A percentile compares a stretch with the other conserved stretches of the same genome.
phyloP scores from a whole-genome alignment of 108 stramenopile genomes.

The Fistulifera pelliculosa region DNA sequence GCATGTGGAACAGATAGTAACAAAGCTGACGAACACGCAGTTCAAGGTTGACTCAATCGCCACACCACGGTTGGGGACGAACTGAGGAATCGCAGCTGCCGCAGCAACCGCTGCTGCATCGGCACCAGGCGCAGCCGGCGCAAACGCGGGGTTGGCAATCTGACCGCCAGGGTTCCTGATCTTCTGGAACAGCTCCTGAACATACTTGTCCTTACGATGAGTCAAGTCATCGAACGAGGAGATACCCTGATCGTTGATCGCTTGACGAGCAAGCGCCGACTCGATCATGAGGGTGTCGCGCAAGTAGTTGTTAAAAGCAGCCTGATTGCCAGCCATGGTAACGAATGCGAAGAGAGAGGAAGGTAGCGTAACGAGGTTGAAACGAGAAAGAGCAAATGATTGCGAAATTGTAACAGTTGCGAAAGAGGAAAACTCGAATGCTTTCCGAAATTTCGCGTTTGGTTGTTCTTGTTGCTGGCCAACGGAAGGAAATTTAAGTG shows the following conservation, averaged over 20 bases:
- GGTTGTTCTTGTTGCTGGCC: too few species aligned
- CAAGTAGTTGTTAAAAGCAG: background rate
- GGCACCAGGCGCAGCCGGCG: background rate
- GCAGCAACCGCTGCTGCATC: background rate
- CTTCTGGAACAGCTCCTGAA: constrained; percentile 4
- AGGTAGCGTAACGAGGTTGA: too few species aligned
- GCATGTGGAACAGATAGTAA: constrained; percentile 4
- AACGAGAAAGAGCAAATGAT: too few species aligned
- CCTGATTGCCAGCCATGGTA: constrained; percentile 2
- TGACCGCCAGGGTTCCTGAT: constrained; percentile 8
- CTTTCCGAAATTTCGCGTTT: too few species aligned
- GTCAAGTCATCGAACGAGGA: constrained; percentile 1
- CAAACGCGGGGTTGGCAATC: constrained; percentile 1
- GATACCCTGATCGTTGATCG: constrained; percentile 6
- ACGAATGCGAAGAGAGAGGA: background rate
- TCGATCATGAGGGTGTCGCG: background rate
- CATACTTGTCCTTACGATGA: constrained; percentile 3
- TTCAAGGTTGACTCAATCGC: background rate
- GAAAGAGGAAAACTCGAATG: too few species aligned
- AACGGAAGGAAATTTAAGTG: too few species aligned
- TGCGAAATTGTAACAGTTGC: too few species aligned
- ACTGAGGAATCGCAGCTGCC: background rate
- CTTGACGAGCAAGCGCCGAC: too few species aligned
- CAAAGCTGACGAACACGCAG: constrained; percentile 1
- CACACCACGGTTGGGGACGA: background rate